Conservation (phyloP, 2,329 filamentous ascomycete genomes). For the Aspergillus sclerotialis region DNA sequence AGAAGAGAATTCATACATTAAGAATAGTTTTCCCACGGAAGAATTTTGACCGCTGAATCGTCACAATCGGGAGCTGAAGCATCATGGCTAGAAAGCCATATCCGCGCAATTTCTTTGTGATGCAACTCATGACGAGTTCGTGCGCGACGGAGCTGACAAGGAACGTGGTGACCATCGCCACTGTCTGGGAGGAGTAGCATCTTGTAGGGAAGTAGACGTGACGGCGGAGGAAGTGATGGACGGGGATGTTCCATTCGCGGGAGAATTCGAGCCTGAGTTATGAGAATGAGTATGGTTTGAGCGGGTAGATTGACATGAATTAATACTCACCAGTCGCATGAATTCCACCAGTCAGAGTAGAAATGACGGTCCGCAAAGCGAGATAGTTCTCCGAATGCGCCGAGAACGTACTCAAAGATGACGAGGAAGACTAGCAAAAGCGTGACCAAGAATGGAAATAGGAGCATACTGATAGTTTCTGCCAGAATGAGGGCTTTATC, state of each 20-base stretch:
- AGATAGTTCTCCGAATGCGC: slow-evolving; percentile 90
- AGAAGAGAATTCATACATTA: slow-evolving; percentile 45
- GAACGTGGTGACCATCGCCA: slow-evolving; percentile 86
- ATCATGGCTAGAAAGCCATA: slow-evolving; percentile 95
- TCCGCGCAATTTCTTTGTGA: slow-evolving; percentile 90
- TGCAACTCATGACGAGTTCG: slow-evolving; percentile 95
- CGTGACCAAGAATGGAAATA: slow-evolving; percentile 96
- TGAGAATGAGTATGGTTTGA: not conserved
- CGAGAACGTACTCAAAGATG: slow-evolving; percentile 95
- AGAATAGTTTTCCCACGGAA: slow-evolving; percentile 68
- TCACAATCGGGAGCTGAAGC: slow-evolving; percentile 92
- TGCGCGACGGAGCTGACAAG: slow-evolving; percentile 83
- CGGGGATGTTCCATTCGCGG: slow-evolving; percentile 94
- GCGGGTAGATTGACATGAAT: not conserved
- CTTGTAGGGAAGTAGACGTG: slow-evolving; percentile 87
- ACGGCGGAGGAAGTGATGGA: slow-evolving; percentile 88
- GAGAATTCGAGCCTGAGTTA: slow-evolving; percentile 77
- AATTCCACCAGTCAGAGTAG: slow-evolving; percentile 70
- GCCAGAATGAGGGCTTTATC: slow-evolving; percentile 75
- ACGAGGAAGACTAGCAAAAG: slow-evolving; percentile 94
- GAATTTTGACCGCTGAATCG: slow-evolving; percentile 73
- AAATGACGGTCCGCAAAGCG: slow-evolving; percentile 91
- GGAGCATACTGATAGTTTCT: slow-evolving; percentile 81
- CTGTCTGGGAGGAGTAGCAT: slow-evolving; percentile 64
- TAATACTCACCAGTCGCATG: slow-evolving; percentile 39